Base-by-base conservation (phyloP, 345 rosid species). In the Balakata baccata region DNA sequence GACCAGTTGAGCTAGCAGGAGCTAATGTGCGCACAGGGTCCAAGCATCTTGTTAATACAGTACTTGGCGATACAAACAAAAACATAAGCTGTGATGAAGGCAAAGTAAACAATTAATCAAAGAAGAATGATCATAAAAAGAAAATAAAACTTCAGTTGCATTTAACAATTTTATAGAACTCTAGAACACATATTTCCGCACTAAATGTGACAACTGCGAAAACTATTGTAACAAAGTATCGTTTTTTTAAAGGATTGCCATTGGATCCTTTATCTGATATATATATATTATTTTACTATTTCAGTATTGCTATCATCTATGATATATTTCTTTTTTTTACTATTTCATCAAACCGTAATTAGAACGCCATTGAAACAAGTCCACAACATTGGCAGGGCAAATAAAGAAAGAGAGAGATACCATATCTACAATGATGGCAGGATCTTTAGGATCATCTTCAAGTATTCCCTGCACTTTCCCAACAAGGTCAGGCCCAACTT, bases 391-490 rank as follows among this genome's bases (percentile, higher is more conserved):
- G 61, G 61, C 61, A 57, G 10, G 64, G 75, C 59, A 57, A 50
- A 57, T 57, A 70, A 11, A 10, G 52, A 16, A 69, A 34, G 65
- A 37, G 34, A 4, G 5, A 61, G 51, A 68, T 91, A 95, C 99
- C 99, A 95, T 81, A 90, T 95, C 98, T 60, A 98, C 99, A 74
- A 95, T 92, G 59, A 95, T 97, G 37, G 99, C 97, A 75, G 99
- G 98, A 83, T 95, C 93, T 71, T 98, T 87, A 71, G 99, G 99
- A 86, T 95, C 99, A 88, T 95, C 99, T 86, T 95, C 99, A 3
- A 98, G 99, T 80, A 95, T 95, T 66, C 99, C 99, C 87, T 92
- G 98, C 84, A 95, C 94, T 95, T 95, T 93, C 75, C 99, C 99
- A 71, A 95, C 99, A 45, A 95, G 98, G 76, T 95, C 99, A 74